A percentile compares a stretch with the other conserved stretches of the same genome.
Conservation (phyloP, 768 basidiomycete genomes). For the Leccinum fibrillosum region DNA sequence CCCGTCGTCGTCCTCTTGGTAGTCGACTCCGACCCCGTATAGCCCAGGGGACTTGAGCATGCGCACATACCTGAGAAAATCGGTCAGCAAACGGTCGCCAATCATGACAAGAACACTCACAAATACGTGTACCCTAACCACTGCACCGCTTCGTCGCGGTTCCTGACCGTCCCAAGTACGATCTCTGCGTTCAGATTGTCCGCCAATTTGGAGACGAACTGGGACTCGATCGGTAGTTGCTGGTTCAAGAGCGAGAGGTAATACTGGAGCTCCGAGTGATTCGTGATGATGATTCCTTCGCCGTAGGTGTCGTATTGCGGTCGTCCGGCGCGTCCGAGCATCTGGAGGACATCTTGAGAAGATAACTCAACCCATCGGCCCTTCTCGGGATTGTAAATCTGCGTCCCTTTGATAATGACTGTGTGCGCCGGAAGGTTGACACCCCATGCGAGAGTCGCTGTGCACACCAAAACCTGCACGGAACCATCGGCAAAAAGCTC, state of each 20-base stretch:
- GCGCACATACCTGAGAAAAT: slow-evolving; percentile 71
- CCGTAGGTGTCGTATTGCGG: slow-evolving; percentile 97
- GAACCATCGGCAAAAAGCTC: slow-evolving; percentile 92
- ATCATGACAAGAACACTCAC: slow-evolving; percentile 42
- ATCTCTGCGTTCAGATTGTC: slow-evolving; percentile 98
- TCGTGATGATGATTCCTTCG: slow-evolving; percentile 98
- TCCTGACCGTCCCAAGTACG: slow-evolving; percentile 90
- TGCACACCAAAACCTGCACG: slow-evolving; percentile 92
- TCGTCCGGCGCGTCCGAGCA: slow-evolving; percentile 96
- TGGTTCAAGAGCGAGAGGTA: slow-evolving; percentile 94
- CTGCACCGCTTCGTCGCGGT: slow-evolving; percentile 94
- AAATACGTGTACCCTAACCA: slow-evolving; percentile 96
- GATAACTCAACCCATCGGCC: slow-evolving; percentile 96
- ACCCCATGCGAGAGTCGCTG: slow-evolving; percentile 98
- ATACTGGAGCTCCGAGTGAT: slow-evolving; percentile 95
- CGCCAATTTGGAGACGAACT: slow-evolving; percentile 87
- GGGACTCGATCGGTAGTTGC: slow-evolving; percentile 95
- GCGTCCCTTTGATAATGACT: slow-evolving; percentile 99
- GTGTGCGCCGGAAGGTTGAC: slow-evolving; percentile 97
- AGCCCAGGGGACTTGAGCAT: slow-evolving; percentile 88
- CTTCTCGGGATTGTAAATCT: slow-evolving; percentile 99
- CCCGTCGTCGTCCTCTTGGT: slow-evolving; percentile 78
- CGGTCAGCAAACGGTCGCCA: not conserved
- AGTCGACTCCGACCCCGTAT: slow-evolving; percentile 87
- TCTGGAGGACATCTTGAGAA: slow-evolving; percentile 94